Evolutionary conservation across 257 asterid genomes (phyloP).

Genomic region (Solanum piurae): DNA sequence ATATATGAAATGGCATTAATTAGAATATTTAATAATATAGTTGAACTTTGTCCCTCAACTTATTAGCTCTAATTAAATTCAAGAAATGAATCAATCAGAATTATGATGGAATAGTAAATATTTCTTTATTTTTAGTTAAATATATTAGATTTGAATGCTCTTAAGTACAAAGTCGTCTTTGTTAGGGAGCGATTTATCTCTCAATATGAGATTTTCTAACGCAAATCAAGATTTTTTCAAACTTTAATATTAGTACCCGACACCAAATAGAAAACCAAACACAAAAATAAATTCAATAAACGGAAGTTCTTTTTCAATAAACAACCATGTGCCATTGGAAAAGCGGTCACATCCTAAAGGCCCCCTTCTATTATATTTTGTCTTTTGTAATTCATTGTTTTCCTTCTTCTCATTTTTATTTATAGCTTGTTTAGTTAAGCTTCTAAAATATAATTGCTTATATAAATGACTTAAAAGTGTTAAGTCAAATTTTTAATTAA

Average conservation of each 20-base stretch:
- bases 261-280: no score
- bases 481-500: neutral
- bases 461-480: neutral
- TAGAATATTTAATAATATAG: neutral
- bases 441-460: neutral
- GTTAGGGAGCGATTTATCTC: rapidly evolving
- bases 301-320: neutral
- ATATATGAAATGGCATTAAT: neutral
- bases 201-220: rapidly evolving
- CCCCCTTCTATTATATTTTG: neutral
- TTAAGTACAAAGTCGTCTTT: rapidly evolving
- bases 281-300: neutral
- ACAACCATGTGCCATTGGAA: neutral
- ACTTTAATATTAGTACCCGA: no score
- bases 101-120: no score
- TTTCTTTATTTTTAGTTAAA: no score
- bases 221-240: rapidly evolving
- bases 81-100: neutral
- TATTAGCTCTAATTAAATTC: neutral
- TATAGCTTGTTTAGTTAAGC: neutral
- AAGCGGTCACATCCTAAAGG: neutral
- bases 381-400: neutral
- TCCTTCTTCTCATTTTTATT: neutral
- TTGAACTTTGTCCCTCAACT: neutral
- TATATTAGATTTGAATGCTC: rapidly evolving